A percentile compares a stretch with the other conserved stretches of the same genome.
Conservation (phyloP, 148 eudicot species). For the Rhododendron kiyosumense region DNA sequence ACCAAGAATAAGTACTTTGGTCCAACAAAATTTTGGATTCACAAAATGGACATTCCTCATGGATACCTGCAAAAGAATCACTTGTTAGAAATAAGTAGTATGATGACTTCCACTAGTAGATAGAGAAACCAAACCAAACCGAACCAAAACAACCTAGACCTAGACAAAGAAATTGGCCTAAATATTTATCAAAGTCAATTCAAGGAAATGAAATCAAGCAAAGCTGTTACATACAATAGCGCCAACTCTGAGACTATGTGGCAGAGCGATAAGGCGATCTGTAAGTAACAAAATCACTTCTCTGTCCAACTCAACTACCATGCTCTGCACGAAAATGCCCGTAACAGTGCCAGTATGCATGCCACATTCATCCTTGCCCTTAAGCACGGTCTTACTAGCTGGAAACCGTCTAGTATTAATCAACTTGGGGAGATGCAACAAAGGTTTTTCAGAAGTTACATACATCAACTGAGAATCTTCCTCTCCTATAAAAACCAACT, state of each 20-base stretch:
- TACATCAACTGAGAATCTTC: no score
- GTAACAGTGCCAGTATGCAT: no score
- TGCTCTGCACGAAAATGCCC: no score
- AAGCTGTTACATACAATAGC: conserved; percentile 59
- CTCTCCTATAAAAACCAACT: no score
- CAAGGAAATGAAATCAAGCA: neutral
- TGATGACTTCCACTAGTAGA: neutral
- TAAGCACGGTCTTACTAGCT: no score
- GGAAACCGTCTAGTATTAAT: no score
- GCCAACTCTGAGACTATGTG: conserved; percentile 74
- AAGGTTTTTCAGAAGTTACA: no score
- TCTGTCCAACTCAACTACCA: no score
- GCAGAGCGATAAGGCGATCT: conserved; percentile 39
- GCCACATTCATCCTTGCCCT: no score
- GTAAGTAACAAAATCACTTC: conserved; percentile 72
- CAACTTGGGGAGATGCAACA: no score
- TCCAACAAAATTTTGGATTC: conserved; percentile 68
- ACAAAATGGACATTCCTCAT: conserved; percentile 72
- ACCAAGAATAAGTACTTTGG: conserved; percentile 70
- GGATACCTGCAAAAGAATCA: conserved; percentile 37
- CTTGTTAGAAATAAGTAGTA: neutral
- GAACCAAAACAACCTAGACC: no score
- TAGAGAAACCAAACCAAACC: no score
- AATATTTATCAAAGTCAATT: neutral
- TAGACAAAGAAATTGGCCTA: neutral